These are phyloP conservation scores for Pecoramyces ruminantium DNA, from an alignment of 192 early-diverging fungal species.

Conservation along the genomic window DNA sequence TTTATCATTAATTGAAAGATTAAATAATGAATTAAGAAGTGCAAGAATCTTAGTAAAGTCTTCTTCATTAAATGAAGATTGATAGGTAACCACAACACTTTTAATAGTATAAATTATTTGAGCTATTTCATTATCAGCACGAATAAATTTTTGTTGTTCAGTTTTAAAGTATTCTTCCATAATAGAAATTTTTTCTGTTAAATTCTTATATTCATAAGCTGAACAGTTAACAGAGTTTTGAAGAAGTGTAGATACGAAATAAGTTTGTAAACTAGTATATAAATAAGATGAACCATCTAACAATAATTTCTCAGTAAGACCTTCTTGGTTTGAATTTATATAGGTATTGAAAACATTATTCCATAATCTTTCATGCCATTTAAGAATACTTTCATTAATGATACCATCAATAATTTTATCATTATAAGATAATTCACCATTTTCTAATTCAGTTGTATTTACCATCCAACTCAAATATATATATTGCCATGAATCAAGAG, in stretches of 20 bases:
- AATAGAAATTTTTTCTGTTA: not conserved
- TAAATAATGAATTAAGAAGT: not conserved
- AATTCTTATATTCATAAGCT: not conserved
- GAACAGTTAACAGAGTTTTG: not conserved
- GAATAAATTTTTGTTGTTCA: not conserved
- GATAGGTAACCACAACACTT: not conserved
- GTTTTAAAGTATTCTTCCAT: not conserved
- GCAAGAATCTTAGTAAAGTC: not conserved
- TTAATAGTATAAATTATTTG: not conserved
- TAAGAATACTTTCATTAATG: not conserved
- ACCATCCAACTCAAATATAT: not conserved
- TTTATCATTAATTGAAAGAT: not conserved
- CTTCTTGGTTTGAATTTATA: not conserved
- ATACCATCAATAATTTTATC: not conserved
- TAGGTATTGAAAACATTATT: not conserved
- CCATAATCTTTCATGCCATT: not conserved
- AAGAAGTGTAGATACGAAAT: not conserved
- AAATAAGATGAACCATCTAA: not conserved
- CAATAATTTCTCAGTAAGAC: not conserved
- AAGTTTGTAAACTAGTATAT: not conserved
- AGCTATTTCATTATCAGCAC: not conserved
- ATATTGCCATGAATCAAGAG: not conserved
- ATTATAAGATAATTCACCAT: not conserved
- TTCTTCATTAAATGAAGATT: not conserved
- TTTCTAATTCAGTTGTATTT: not conserved